Conservation (phyloP, 2,329 filamentous ascomycete species). For the Aspergillus fumigatus region DNA sequence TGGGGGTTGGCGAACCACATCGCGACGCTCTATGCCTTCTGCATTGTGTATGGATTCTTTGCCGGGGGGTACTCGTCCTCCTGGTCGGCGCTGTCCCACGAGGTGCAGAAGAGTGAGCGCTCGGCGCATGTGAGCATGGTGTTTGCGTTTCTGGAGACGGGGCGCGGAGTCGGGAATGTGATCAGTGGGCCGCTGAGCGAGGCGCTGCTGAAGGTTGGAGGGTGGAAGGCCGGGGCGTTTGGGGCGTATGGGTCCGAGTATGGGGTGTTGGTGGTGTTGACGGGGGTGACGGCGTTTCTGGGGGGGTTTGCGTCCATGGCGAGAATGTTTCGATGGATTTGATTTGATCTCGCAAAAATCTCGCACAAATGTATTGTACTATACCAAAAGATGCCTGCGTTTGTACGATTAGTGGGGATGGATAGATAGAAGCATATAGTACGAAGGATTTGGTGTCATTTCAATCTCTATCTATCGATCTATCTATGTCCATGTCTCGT, state of each 20-base stretch:
- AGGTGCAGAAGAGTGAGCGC: slow-evolving; percentile 36
- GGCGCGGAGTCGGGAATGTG: slow-evolving; percentile 31
- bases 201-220: slow-evolving; percentile 43
- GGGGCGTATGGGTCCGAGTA: slow-evolving; percentile 49
- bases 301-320: slow-evolving; percentile 31
- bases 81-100: slow-evolving; percentile 54
- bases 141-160: slow-evolving; percentile 32
- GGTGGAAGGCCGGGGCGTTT: slow-evolving; percentile 31
- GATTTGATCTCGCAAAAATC: neutral
- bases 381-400: neutral
- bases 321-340: neutral
- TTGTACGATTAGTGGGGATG: neutral
- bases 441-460: neutral
- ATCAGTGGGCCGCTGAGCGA: slow-evolving; percentile 53
- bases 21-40: slow-evolving; percentile 52
- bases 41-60: slow-evolving; percentile 61
- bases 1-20: slow-evolving; percentile 54
- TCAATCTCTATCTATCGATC: neutral
- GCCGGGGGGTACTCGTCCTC: slow-evolving; percentile 60
- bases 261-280: slow-evolving; percentile 54
- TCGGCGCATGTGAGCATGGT: slow-evolving; percentile 29
- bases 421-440: neutral
- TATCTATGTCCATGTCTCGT: neutral
- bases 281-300: slow-evolving; percentile 49
- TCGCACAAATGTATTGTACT: neutral